Evolutionary conservation across 2,329 filamentous ascomycete species (phyloP).

Genomic region (Stagonosporopsis tanaceti): DNA sequence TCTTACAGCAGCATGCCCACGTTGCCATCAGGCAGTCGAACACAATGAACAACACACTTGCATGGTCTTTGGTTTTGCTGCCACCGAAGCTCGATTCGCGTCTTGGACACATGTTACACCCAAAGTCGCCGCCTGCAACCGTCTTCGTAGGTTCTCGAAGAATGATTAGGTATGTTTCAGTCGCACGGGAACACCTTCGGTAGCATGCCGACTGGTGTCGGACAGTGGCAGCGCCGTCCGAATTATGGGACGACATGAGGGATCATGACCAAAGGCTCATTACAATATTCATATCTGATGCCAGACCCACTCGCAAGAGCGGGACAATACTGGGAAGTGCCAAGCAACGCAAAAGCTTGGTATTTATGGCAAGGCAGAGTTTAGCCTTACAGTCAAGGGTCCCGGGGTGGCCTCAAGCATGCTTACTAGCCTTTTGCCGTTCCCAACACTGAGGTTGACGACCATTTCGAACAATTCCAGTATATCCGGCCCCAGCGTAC

Average conservation of each 20-base stretch:
- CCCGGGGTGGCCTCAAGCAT: background rate
- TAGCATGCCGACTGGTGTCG: constrained; percentile 4
- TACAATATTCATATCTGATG: constrained; percentile 69
- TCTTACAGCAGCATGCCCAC: constrained; percentile 4
- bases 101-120: background rate
- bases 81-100: background rate
- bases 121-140: background rate
- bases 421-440: background rate
- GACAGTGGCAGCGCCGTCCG: constrained; percentile 1
- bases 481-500: no score
- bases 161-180: constrained; percentile 11
- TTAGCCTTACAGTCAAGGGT: no score
- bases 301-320: background rate
- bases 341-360: background rate
- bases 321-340: background rate
- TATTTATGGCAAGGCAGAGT: constrained; percentile 53
- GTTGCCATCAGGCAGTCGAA: background rate
- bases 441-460: background rate
- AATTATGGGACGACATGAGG: constrained; percentile 66
- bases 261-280: constrained; percentile 69
- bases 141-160: background rate
- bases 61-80: background rate
- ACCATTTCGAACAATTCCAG: no score
- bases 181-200: background rate
- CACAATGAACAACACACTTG: background rate